These are phyloP conservation scores for Seminavis robusta DNA, from an alignment of 108 stramenopile species.

Conservation along the genomic window DNA sequence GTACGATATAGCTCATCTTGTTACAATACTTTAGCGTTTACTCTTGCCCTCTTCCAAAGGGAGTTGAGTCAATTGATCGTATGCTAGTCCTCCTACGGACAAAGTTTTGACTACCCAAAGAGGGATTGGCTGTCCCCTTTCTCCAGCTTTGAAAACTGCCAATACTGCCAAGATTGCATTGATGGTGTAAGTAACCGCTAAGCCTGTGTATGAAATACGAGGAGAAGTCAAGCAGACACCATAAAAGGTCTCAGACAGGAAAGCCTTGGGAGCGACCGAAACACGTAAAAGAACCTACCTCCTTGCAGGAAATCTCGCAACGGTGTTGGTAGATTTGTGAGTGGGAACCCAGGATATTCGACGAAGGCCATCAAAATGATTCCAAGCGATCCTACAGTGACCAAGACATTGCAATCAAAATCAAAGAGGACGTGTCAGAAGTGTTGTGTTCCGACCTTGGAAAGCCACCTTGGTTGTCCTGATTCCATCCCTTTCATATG, in stretches of 20 bases:
- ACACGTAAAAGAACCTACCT: slow-evolving; percentile 38
- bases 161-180: slow-evolving; percentile 69
- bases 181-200: slow-evolving; percentile 65
- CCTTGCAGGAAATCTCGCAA: slow-evolving; percentile 74
- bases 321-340: slow-evolving; percentile 82
- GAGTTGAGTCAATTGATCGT: slow-evolving; percentile 80
- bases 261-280: background rate
- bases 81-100: slow-evolving; percentile 82
- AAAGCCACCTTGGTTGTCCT: too few species aligned
- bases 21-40: too few species aligned
- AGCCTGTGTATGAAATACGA: slow-evolving; percentile 31
- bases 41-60: slow-evolving; percentile 68
- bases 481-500: too few species aligned
- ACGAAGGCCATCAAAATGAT: slow-evolving; percentile 81
- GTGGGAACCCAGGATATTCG: slow-evolving; percentile 86
- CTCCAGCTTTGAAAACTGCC: slow-evolving; percentile 64
- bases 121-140: slow-evolving; percentile 56
- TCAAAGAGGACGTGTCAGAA: too few species aligned
- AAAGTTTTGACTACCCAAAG: slow-evolving; percentile 80
- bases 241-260: background rate
- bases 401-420: too few species aligned
- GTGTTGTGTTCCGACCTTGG: too few species aligned
- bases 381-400: slow-evolving; percentile 79
- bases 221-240: background rate
- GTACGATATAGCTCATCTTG: too few species aligned